phyloP scores from a whole-genome alignment of 2,329 filamentous ascomycete species.

The Talaromyces marneffei region DNA sequence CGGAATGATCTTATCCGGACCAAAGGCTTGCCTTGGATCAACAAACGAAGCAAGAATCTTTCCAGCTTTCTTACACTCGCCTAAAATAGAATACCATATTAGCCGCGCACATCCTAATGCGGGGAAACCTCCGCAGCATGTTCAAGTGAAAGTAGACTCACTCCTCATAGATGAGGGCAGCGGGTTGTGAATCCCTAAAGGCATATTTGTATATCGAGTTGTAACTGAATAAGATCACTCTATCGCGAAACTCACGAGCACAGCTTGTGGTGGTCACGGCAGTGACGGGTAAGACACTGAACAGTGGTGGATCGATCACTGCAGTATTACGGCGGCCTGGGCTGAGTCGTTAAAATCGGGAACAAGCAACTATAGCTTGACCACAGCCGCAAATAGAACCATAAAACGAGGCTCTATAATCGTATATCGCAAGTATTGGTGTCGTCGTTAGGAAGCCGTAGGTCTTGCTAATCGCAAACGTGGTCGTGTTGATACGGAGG shows the following conservation, averaged over 20 bases:
- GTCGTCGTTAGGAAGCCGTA: background rate
- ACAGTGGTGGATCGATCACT: background rate
- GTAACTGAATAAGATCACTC: background rate
- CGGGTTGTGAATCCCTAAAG: conserved; percentile 43
- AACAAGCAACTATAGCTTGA: background rate
- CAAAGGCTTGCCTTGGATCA: conserved; percentile 87
- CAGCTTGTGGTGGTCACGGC: background rate
- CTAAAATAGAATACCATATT: conserved; percentile 46
- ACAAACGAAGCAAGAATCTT: conserved; percentile 94
- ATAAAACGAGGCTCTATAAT: background rate
- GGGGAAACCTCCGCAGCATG: conserved; percentile 22
- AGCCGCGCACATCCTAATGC: conserved; percentile 28
- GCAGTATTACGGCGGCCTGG: background rate
- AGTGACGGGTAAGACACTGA: conserved; percentile 1
- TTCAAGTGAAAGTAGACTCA: conserved; percentile 27
- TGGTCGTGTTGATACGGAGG: conserved; percentile 4
- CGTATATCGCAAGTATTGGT: background rate
- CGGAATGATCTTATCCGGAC: conserved; percentile 95
- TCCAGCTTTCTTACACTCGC: conserved; percentile 94
- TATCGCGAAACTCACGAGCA: background rate
- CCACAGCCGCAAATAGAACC: background rate
- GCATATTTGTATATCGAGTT: conserved; percentile 25
- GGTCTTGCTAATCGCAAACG: background rate
- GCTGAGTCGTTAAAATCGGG: background rate
- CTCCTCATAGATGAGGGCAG: conserved; percentile 45